phyloP scores from a whole-genome alignment of 352 stramenopile genomes.

The Globisporangium solare region DNA sequence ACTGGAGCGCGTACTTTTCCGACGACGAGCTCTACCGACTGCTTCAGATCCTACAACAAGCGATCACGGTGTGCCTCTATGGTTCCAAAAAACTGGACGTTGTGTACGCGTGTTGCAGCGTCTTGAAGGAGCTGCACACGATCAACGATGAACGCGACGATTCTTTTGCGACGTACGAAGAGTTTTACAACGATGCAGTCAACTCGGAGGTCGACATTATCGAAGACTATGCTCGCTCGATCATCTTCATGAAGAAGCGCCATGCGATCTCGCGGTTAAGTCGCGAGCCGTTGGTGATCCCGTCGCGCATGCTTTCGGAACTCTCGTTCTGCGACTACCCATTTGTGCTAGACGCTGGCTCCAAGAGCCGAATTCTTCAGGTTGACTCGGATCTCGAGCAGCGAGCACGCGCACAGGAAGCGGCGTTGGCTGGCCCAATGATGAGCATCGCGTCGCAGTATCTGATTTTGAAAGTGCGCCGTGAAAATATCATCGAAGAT shows the following conservation, averaged over 20 bases:
- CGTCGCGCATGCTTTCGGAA: constrained; percentile 61
- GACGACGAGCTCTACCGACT: constrained; percentile 62
- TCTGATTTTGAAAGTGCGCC: constrained; percentile 58
- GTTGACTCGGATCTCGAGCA: constrained; percentile 77
- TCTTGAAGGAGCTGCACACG: constrained; percentile 60
- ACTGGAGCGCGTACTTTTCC: constrained; percentile 51
- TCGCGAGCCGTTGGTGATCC: constrained; percentile 21
- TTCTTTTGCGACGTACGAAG: constrained; percentile 56
- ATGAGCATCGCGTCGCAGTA: constrained; percentile 42
- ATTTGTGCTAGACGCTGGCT: constrained; percentile 73
- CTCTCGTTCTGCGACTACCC: constrained; percentile 81
- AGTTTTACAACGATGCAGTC: constrained; percentile 82
- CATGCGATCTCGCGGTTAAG: constrained; percentile 16
- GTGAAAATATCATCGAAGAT: constrained; percentile 76
- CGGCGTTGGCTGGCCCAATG: constrained; percentile 34
- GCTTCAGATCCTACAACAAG: constrained; percentile 67
- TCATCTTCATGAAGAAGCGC: constrained; percentile 70
- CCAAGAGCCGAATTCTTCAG: constrained; percentile 73
- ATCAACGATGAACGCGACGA: constrained; percentile 45
- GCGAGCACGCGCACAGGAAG: constrained; percentile 49
- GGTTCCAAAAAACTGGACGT: constrained; percentile 68
- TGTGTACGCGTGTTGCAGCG: constrained; percentile 62
- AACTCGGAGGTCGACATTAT: constrained; percentile 82
- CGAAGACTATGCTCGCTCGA: constrained; percentile 66
- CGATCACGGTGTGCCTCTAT: constrained; percentile 74